Percentiles rank a stretch among this genome's conserved stretches.
These are phyloP conservation scores for Dioscorea zingiberensis DNA, from an alignment of 106 monocot genomes.

Conservation along the genomic window DNA sequence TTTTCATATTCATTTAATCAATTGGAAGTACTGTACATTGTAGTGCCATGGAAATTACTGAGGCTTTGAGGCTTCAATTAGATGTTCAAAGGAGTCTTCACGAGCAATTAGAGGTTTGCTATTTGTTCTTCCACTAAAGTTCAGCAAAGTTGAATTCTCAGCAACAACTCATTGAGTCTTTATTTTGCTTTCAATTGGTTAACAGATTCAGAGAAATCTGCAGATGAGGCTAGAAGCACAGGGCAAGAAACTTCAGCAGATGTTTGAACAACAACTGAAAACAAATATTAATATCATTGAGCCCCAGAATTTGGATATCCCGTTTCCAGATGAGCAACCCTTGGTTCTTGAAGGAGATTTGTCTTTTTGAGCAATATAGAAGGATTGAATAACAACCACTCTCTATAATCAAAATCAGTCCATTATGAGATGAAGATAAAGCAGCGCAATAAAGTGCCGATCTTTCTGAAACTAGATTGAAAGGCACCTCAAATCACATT, in stretches of 20 bases:
- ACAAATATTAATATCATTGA: constrained; percentile 11
- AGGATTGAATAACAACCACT: too few species aligned
- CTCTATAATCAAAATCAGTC: too few species aligned
- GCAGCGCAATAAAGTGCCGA: too few species aligned
- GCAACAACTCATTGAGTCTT: background rate
- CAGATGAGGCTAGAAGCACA: constrained; percentile 43
- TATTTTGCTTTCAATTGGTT: background rate
- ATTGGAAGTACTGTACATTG: background rate
- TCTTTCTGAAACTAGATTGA: too few species aligned
- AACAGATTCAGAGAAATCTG: constrained; percentile 32
- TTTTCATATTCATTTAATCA: background rate
- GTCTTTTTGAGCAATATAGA: too few species aligned
- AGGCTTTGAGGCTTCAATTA: constrained; percentile 47
- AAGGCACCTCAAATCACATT: too few species aligned
- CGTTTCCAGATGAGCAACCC: constrained; percentile 10
- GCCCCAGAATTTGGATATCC: constrained; percentile 9
- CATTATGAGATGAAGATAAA: too few species aligned
- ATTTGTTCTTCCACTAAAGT: background rate
- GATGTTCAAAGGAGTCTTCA: constrained; percentile 50
- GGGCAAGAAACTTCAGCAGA: constrained; percentile 32
- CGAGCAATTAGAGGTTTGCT: constrained; percentile 39
- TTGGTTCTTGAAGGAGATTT: background rate
- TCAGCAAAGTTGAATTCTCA: too few species aligned
- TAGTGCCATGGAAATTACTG: constrained; percentile 48
- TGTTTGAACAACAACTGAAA: constrained; percentile 45